These are phyloP conservation scores for Phytophthora colocasiae DNA, from an alignment of 352 stramenopile genomes.

Conservation along the genomic window DNA sequence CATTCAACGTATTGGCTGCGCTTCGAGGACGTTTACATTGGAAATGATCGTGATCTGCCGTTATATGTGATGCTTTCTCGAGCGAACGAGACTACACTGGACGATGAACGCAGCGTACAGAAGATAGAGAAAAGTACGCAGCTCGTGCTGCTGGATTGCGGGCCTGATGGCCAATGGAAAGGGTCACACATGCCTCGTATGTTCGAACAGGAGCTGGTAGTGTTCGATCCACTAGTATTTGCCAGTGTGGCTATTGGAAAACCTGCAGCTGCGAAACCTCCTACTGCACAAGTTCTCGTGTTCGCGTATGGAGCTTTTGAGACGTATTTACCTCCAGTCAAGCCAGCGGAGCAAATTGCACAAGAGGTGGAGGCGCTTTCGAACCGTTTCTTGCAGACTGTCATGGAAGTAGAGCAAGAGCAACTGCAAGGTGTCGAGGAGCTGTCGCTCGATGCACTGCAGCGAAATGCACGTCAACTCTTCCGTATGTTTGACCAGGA, in stretches of 20 bases:
- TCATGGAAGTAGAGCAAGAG: conserved; percentile 59
- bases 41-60: conserved; percentile 66
- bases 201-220: conserved; percentile 64
- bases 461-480: conserved; percentile 62
- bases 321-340: conserved; percentile 60
- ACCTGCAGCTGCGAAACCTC: conserved; percentile 60
- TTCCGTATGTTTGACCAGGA: conserved; percentile 81
- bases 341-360: conserved; percentile 54
- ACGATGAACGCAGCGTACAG: conserved; percentile 41
- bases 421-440: conserved; percentile 38
- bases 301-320: conserved; percentile 67
- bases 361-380: conserved; percentile 58
- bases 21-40: conserved; percentile 59
- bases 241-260: conserved; percentile 66
- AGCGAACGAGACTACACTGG: conserved; percentile 18
- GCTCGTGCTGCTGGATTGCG: conserved; percentile 59
- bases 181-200: conserved; percentile 48
- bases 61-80: conserved; percentile 69
- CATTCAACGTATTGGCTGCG: conserved; percentile 54
- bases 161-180: conserved; percentile 70
- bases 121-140: conserved; percentile 53
- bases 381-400: conserved; percentile 48
- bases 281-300: conserved; percentile 50
- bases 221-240: conserved; percentile 68
- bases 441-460: conserved; percentile 55